phyloP scores from a whole-genome alignment of 495 filamentous ascomycete species.

The Xylaria grammica region DNA sequence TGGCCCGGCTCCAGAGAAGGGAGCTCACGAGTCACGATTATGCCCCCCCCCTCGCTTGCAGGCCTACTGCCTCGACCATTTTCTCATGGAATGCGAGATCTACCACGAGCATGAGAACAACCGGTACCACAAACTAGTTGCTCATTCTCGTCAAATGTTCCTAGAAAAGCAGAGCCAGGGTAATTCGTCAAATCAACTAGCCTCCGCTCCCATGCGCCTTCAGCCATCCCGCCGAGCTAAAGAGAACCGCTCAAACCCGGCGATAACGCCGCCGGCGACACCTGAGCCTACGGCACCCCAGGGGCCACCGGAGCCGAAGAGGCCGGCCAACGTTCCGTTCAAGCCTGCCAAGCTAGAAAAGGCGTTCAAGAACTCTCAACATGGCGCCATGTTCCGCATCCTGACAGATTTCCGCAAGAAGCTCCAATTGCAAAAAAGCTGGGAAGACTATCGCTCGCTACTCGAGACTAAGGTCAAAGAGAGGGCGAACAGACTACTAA shows the following conservation, averaged over 20 bases:
- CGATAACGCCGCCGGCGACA: not conserved
- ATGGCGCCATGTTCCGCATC: conserved; percentile 1
- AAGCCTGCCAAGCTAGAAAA: conserved; percentile 16
- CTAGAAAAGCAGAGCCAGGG: not conserved
- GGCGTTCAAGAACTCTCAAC: conserved; percentile 4
- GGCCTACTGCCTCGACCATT: conserved; percentile 22
- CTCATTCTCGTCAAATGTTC: not conserved
- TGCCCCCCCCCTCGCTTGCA: conserved; percentile 16
- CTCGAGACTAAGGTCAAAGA: conserved; percentile 24
- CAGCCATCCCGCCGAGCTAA: conserved; percentile 22
- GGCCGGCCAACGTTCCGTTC: not conserved
- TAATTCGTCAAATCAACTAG: not conserved
- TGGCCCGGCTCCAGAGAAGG: not conserved
- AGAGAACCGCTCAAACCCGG: not conserved
- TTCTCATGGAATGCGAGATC: conserved; percentile 21
- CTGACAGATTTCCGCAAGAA: not conserved
- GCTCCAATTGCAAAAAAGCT: conserved; percentile 15
- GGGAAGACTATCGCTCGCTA: conserved; percentile 23
- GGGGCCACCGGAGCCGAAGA: not conserved
- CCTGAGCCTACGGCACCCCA: not conserved
- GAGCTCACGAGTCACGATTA: conserved; percentile 1
- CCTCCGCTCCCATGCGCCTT: not conserved
- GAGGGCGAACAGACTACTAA: not conserved
- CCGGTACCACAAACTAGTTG: not conserved
- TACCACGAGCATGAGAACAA: conserved; percentile 18